Percentiles rank a stretch among this genome's conserved stretches.
These are phyloP conservation scores for Leucosporidium yakuticum DNA, from an alignment of 768 basidiomycete species.

Conservation along the genomic window DNA sequence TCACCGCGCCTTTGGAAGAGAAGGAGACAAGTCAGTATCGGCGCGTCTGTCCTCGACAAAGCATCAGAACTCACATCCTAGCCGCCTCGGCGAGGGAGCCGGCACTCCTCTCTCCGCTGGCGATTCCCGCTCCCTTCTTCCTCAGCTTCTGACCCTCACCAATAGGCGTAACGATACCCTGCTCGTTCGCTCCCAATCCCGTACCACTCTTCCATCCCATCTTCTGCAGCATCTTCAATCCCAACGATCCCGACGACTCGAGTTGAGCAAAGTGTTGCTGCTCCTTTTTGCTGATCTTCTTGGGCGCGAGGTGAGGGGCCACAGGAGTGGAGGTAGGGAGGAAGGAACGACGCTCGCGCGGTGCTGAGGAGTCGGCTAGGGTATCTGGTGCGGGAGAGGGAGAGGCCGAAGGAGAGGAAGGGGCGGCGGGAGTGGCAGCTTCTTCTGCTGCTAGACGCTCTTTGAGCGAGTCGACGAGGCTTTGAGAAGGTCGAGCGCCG, in stretches of 20 bases:
- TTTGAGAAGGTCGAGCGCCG: neutral
- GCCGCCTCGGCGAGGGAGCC: slow-evolving; percentile 72
- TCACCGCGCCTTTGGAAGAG: slow-evolving; percentile 3
- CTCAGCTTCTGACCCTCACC: slow-evolving; percentile 79
- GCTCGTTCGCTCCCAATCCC: slow-evolving; percentile 69
- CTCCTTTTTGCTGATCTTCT: slow-evolving; percentile 61
- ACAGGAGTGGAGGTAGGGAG: slow-evolving; percentile 45
- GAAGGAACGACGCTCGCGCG: slow-evolving; percentile 50
- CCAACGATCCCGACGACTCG: slow-evolving; percentile 56
- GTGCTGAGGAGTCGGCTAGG: slow-evolving; percentile 46
- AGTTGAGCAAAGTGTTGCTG: slow-evolving; percentile 76
- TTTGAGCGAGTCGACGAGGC: slow-evolving; percentile 21
- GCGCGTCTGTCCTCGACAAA: no score
- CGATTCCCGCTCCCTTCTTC: slow-evolving; percentile 76
- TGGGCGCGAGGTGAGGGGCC: slow-evolving; percentile 40
- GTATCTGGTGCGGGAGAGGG: slow-evolving; percentile 40
- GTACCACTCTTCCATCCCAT: slow-evolving; percentile 84
- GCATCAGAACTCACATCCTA: slow-evolving; percentile 50
- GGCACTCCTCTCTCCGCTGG: slow-evolving; percentile 76
- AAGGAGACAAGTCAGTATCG: neutral
- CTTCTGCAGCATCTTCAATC: slow-evolving; percentile 83
- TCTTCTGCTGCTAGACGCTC: slow-evolving; percentile 6
- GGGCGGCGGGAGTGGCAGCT: neutral
- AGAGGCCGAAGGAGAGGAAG: slow-evolving; percentile 1
- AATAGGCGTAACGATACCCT: slow-evolving; percentile 81